phyloP scores from a whole-genome alignment of 139 green algal species.

The Volvox africanus region DNA sequence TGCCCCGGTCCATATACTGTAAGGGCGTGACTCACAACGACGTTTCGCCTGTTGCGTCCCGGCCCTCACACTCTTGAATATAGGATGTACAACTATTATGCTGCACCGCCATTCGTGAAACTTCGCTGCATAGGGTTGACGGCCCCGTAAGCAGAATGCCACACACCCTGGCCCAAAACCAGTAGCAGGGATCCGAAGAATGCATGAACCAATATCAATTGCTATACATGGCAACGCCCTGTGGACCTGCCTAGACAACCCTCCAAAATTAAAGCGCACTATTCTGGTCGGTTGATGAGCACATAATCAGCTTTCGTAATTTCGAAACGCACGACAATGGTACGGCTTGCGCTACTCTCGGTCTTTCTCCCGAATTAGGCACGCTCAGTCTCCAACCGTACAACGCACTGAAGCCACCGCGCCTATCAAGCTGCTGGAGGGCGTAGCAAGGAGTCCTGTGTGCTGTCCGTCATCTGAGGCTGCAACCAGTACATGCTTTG shows the following conservation, averaged over 20 bases:
- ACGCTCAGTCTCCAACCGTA: neutral
- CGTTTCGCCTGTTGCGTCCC: neutral
- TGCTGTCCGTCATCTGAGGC: conserved; percentile 67
- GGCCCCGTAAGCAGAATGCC: neutral
- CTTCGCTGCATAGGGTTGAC: neutral
- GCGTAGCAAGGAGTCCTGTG: conserved; percentile 73
- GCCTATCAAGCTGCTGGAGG: conserved; percentile 61
- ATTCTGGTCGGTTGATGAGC: neutral
- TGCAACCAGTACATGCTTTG: conserved; percentile 68
- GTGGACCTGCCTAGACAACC: too few species aligned
- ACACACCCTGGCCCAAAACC: neutral
- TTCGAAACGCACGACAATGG: neutral
- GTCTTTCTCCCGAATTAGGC: neutral
- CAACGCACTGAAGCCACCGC: neutral
- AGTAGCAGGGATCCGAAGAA: neutral
- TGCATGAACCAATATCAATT: neutral
- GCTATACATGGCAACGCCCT: neutral
- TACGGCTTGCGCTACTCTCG: neutral
- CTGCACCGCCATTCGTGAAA: neutral
- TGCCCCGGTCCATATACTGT: neutral
- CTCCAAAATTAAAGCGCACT: neutral
- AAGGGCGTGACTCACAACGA: conserved; percentile 8
- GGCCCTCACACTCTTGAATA: neutral
- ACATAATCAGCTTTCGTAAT: neutral
- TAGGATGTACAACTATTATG: neutral